Conservation (phyloP, 768 basidiomycete species). For the Calvatia gigantea region DNA sequence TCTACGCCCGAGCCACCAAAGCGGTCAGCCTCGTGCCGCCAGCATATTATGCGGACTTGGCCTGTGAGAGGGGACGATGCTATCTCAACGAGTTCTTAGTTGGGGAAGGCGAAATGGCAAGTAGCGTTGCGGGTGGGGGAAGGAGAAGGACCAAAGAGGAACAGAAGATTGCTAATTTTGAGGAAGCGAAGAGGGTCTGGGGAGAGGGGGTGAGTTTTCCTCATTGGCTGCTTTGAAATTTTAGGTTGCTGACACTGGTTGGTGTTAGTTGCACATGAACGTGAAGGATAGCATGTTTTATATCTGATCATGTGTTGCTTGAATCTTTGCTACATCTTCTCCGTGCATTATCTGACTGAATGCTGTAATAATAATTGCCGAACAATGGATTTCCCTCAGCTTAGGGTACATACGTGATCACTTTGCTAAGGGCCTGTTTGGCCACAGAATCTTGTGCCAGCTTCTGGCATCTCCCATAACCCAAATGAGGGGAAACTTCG, state of each 20-base stretch:
- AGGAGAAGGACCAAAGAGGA: slow-evolving; percentile 32
- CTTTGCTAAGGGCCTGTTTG: neutral
- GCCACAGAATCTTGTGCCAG: too few species aligned
- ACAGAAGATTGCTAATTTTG: slow-evolving; percentile 35
- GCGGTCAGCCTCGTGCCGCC: slow-evolving; percentile 79
- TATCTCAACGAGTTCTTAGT: slow-evolving; percentile 73
- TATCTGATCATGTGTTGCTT: slow-evolving; percentile 41
- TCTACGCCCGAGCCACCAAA: slow-evolving; percentile 81
- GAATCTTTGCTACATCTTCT: neutral
- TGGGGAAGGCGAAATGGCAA: slow-evolving; percentile 34
- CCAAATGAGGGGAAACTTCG: too few species aligned
- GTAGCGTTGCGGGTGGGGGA: slow-evolving; percentile 12
- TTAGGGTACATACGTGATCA: too few species aligned
- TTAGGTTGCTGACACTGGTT: slow-evolving; percentile 8
- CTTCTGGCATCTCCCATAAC: too few species aligned
- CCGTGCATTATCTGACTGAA: neutral
- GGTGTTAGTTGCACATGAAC: slow-evolving; percentile 45
- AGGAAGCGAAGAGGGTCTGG: slow-evolving; percentile 47
- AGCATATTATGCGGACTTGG: slow-evolving; percentile 80
- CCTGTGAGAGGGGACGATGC: slow-evolving; percentile 75
- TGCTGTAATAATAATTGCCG: neutral
- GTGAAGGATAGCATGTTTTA: slow-evolving; percentile 73
- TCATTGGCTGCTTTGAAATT: neutral
- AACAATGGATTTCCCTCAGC: neutral
- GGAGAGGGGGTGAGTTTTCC: slow-evolving; percentile 43